Base-by-base conservation (phyloP, 768 basidiomycete genomes). In the Hypholoma sublateritium region DNA sequence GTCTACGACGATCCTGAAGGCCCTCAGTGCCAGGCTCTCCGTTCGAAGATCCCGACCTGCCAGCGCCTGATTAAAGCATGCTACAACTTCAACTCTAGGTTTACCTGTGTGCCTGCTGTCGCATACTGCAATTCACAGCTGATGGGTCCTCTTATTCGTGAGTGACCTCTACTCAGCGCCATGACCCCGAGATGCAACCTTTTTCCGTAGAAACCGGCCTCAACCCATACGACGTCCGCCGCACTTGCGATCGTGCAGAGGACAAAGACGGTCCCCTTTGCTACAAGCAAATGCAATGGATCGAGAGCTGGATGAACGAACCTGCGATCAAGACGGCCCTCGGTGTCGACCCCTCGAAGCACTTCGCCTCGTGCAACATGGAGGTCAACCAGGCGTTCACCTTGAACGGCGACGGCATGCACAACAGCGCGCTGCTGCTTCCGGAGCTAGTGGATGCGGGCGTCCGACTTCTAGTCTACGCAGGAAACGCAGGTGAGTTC, bases 201-300 rank as follows among this genome's bases (percentile, higher is more conserved):
- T 43, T 32, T 35, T 42, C 39, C n/a, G 48, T 45, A 89, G 86
- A 84, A 68, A 74, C 79, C n/a, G 90, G 89, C 2, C 69, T 88
- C 47, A 98, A 98, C 73, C 86, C 91, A 8, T 98, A 98, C 70
- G 95, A 98, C 65, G 89, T 91, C 3, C 86, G 93, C 59, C 74
- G 70, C 55, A 79, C 75, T 59, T 97, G 95, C 67, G 87, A 97
- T 67, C 81, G 78, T 39, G 59, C 76, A 25, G 82, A 81, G 64
- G 49, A 62, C 39, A 52, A 47, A 12, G 88, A 95, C 58, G 89
- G 87, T 3, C 75, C 81, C 2, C 76, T 91, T 2, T 93, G 92
- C 75, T 93, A 92, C 69, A 77, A 69, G 56, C 80, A 96, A 74
- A 86, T 97, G 82, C 65, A 70, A 16, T 97, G 91, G 91, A 85